A percentile compares a stretch with the other conserved stretches of the same genome.
phyloP scores from a whole-genome alignment of 352 stramenopile species.

The Phytophthora vignae region DNA sequence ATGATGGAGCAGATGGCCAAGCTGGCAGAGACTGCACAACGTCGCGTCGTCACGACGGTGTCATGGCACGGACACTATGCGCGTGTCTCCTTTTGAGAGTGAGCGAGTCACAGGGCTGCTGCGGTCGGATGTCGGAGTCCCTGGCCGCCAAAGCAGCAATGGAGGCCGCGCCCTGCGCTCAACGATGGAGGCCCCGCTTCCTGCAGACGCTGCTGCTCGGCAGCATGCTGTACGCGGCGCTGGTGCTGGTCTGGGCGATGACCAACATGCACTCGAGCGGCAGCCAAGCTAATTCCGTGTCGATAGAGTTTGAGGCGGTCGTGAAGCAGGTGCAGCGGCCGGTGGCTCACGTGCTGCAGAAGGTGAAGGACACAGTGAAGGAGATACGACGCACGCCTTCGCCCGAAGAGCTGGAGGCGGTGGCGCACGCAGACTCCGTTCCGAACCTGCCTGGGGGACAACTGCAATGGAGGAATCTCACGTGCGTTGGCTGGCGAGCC shows the following conservation, averaged over 20 bases:
- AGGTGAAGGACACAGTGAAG: slow-evolving; percentile 20
- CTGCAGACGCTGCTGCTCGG: slow-evolving; percentile 20
- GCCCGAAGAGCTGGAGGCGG: slow-evolving; percentile 14
- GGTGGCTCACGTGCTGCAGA: slow-evolving; percentile 18
- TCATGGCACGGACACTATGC: not conserved
- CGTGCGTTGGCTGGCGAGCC: slow-evolving; percentile 58
- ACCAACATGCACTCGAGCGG: slow-evolving; percentile 20
- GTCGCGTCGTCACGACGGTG: not conserved
- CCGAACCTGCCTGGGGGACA: slow-evolving; percentile 21
- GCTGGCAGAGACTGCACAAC: slow-evolving; percentile 24
- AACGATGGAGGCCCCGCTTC: slow-evolving; percentile 16
- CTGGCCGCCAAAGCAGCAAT: slow-evolving; percentile 14
- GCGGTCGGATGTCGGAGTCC: slow-evolving; percentile 6
- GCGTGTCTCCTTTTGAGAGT: not conserved
- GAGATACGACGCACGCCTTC: slow-evolving; percentile 27
- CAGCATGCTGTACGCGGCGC: slow-evolving; percentile 22
- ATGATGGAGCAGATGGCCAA: slow-evolving; percentile 6
- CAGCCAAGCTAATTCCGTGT: slow-evolving; percentile 12
- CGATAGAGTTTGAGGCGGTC: slow-evolving; percentile 6
- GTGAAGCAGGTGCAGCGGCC: slow-evolving; percentile 24
- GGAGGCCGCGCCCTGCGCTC: not conserved
- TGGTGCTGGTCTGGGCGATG: slow-evolving; percentile 21
- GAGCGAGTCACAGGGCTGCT: not conserved
- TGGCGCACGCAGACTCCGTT: slow-evolving; percentile 20
- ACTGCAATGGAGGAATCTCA: slow-evolving; percentile 26